Conservation (phyloP, 2,329 filamentous ascomycete species). For the Aspergillus sp. region DNA sequence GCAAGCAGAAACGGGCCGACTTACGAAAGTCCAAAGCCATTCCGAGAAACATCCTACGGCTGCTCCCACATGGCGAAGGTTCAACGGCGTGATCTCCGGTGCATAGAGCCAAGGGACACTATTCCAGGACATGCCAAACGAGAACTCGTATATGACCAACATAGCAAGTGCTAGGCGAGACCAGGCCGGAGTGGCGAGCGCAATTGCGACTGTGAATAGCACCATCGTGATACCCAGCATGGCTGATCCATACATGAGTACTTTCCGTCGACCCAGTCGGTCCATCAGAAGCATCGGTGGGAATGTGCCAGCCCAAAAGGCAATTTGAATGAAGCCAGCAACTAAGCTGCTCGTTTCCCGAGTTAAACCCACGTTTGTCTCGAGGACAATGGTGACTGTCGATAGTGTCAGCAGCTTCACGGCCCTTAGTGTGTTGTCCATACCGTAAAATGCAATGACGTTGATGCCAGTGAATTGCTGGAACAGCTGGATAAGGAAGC, state of each 20-base stretch:
- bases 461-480: conserved; percentile 4
- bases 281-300: neutral
- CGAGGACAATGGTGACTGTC: neutral
- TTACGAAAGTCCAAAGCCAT: neutral
- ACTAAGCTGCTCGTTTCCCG: neutral
- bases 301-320: neutral
- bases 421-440: neutral
- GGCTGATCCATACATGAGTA: neutral
- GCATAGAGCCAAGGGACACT: neutral
- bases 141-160: neutral
- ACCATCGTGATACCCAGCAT: neutral
- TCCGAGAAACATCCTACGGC: neutral
- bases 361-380: neutral
- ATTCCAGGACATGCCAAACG: neutral
- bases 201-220: neutral
- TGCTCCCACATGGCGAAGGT: neutral
- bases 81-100: neutral
- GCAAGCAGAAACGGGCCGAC: neutral
- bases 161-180: neutral
- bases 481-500: neutral
- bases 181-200: neutral
- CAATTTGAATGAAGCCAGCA: conserved; percentile 1
- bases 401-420: neutral
- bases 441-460: conserved; percentile 3
- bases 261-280: neutral